Base-by-base conservation (phyloP, 257 asterid genomes). In the Ilex asprella region DNA sequence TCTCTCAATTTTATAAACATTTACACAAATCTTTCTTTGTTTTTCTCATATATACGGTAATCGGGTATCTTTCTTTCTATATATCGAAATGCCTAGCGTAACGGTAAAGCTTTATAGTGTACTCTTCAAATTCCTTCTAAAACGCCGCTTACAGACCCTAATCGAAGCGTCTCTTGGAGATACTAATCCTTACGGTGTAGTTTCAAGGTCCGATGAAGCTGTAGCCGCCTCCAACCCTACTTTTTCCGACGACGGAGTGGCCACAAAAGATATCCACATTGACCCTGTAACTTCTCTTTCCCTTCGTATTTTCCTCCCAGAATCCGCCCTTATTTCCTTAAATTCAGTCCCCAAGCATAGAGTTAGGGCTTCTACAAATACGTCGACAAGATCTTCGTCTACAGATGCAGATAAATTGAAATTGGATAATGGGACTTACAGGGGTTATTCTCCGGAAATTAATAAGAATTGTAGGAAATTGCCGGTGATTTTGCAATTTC, bases 401-500 rank as follows among this genome's bases (percentile, higher is more conserved):
- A 35, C 7, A 3, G 41, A 11, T 12, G 27, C 27, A 12, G 7
- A 14, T 10, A 52, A 53, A 2, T 21, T 53, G 57, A 53, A 53
- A 16, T 16, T 70, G 35, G 73, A 52, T 16, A 49, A 61, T 11
- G 83, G 76, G 62, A 80, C 41, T 51, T 89, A 89, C 31, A 82
- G 91, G 10, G 97, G 97, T 56, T 89, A 89, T 64, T 67, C 61
- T 60, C 97, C 95, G 55, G 87, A 75, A 49, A 71, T 35, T 15
- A 68, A 64, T 31, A 76, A 80, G 60, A 78, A 76, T 64, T 76
- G 88, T 62, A 74, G 83, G 82, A 89, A 83, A 52, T 64, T 89
- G 61, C 94, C 95, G 66, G 82, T 89, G 59, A 85, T 89, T 5
- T 67, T 89, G 78, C 97, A 89, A 78, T 89, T 89, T 63, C 97